Evolutionary conservation across 2,329 filamentous ascomycete species (phyloP), one percentile per base, ranked within the genome.

Genomic region (Alternaria novae-zelandiae): DNA sequence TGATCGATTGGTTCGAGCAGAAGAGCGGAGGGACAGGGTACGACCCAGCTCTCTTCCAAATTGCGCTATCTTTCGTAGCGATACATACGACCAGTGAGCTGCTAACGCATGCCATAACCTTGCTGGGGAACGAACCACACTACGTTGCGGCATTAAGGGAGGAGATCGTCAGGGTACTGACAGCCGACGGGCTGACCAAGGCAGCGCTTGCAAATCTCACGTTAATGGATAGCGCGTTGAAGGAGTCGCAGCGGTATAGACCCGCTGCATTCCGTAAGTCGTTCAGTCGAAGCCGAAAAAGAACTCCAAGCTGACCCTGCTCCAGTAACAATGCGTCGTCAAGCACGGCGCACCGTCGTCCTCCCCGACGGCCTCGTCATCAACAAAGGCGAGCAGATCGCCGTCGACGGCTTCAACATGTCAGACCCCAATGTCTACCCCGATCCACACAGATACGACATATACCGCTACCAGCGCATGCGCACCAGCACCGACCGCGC

Each of bases 21-120:
- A 41, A 61, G 23, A 20, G 20, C 8, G 4, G 11, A 0, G 53
- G 30, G 2, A 17, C 9, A 10, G 10, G 17, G 1, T 45, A 45
- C 15, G 54, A 57, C 8, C 13, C 32, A 4, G 54, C 53, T 9
- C 4, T 51, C 0, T 47, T 15, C 7, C 54, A 61, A 41, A 13
- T 45, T 0, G 2, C 10, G 2, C 36, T 61, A 4, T 43, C 53
- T 0, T 13, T 54, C 3, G 46, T 20, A 0, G 54, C 46, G 6
- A 54, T 61, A 11, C 59, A 61, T 20, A 61, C 53, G 5, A 57
- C 54, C 8, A 36, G 23, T 4, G 46, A 61, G 10, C 36, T 61
- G 8, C 17, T 57, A 4, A 32, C 12, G 1, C 25, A 53, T 7
- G n/a, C 46, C 3, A 1, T 61, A 11, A 23, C 21, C 4, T 15